Conservation (phyloP, 495 filamentous ascomycete genomes). For the Penicillium dipodomyicola region DNA sequence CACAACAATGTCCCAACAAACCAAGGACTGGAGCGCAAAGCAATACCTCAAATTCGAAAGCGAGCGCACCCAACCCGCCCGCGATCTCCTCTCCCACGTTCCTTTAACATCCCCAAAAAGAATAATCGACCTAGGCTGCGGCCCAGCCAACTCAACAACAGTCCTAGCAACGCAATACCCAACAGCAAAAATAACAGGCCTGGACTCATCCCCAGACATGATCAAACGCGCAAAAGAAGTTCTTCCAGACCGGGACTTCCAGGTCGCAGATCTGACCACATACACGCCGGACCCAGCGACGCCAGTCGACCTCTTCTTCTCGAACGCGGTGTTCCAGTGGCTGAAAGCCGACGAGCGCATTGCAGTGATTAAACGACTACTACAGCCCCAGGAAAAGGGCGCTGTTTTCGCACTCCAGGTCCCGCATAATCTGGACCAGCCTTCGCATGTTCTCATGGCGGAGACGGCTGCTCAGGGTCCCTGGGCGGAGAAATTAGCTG, state of each 20-base stretch:
- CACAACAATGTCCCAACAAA: constrained; percentile 24
- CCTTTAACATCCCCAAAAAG: constrained; percentile 30
- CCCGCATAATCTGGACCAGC: constrained; percentile 50
- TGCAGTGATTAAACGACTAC: constrained; percentile 37
- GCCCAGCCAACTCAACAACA: constrained; percentile 53
- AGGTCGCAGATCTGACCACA: constrained; percentile 36
- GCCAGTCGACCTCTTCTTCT: constrained; percentile 48
- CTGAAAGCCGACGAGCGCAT: constrained; percentile 42
- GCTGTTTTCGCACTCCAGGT: constrained; percentile 55
- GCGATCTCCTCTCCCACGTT: constrained; percentile 45
- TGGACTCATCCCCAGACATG: constrained; percentile 57
- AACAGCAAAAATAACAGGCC: constrained; percentile 40
- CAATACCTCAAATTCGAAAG: constrained; percentile 51
- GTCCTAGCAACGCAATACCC: constrained; percentile 47
- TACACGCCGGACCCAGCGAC: constrained; percentile 30
- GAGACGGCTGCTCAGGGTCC: constrained; percentile 39
- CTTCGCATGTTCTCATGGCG: constrained; percentile 50
- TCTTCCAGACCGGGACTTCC: constrained; percentile 35
- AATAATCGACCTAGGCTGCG: constrained; percentile 56
- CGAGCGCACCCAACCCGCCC: constrained; percentile 45
- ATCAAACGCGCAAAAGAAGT: constrained; percentile 42
- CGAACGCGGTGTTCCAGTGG: constrained; percentile 59
- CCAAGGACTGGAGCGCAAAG: constrained; percentile 44
- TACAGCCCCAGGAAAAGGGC: constrained; percentile 37
- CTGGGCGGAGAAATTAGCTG: constrained; percentile 34